A percentile compares a stretch with the other conserved stretches of the same genome.
Evolutionary conservation across 129 eudicot genomes (phyloP).

Genomic region (Tagetes patula): DNA sequence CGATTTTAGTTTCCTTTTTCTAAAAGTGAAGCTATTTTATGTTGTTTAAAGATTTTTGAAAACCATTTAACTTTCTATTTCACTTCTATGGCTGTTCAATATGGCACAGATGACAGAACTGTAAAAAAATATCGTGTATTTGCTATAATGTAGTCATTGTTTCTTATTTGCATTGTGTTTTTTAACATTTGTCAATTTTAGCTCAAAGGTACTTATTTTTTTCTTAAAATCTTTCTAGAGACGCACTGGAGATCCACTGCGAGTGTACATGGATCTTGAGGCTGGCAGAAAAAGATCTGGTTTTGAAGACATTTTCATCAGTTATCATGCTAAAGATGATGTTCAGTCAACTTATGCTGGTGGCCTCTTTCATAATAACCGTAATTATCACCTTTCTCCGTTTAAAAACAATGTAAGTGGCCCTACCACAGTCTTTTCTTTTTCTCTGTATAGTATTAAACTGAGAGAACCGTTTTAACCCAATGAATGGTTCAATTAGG

Average conservation of each 20-base stretch:
- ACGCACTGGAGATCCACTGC: constrained; percentile 79
- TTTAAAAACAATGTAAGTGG: constrained; percentile 69
- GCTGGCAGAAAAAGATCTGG: constrained; percentile 94
- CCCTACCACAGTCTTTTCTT: not conserved
- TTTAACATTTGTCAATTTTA: not conserved
- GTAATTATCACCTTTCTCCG: constrained; percentile 76
- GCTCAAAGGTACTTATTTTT: not conserved
- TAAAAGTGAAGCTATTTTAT: not conserved
- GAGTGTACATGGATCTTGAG: constrained; percentile 98
- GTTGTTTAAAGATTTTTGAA: not conserved
- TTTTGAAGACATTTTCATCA: constrained; percentile 74
- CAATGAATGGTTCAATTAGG: not conserved
- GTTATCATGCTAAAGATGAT: constrained; percentile 96
- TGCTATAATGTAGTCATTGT: not conserved
- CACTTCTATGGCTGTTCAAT: not conserved
- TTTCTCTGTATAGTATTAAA: constrained; percentile 7
- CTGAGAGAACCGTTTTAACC: not conserved
- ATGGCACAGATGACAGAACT: not conserved
- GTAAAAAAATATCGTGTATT: constrained; percentile 2
- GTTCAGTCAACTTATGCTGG: constrained; percentile 99
- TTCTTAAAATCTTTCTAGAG: constrained; percentile 49
- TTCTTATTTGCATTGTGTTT: constrained; percentile 1
- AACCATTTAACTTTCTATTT: not conserved
- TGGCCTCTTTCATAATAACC: constrained; percentile 86
- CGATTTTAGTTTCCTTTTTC: not conserved